These are phyloP conservation scores for Phytophthora macrochlamydospora DNA, from an alignment of 352 stramenopile genomes.

Conservation along the genomic window DNA sequence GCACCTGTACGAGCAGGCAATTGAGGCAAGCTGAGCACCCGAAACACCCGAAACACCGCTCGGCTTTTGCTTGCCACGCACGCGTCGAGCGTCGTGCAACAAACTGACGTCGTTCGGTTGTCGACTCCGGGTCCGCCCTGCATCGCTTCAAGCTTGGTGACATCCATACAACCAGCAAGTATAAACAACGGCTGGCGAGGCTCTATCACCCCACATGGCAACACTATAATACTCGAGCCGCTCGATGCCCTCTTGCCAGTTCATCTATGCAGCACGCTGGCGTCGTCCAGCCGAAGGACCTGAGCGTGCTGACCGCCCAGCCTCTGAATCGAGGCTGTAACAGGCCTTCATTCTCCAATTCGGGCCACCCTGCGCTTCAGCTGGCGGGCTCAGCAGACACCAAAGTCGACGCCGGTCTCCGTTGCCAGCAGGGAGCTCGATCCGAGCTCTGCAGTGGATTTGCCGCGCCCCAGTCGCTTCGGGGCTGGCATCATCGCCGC, in stretches of 20 bases:
- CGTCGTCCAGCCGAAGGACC: neutral
- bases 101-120: constrained; percentile 26
- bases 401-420: neutral
- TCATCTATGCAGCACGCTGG: neutral
- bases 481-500: constrained; percentile 10
- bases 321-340: neutral
- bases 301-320: neutral
- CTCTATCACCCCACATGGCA: constrained; percentile 36
- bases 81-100: constrained; percentile 21
- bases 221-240: neutral
- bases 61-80: constrained; percentile 11
- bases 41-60: neutral
- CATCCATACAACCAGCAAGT: constrained; percentile 14
- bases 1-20: constrained; percentile 15
- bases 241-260: neutral
- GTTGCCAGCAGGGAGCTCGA: neutral
- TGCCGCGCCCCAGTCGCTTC: neutral
- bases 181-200: constrained; percentile 9
- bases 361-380: neutral
- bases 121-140: constrained; percentile 8
- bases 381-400: no score
- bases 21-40: constrained; percentile 20
- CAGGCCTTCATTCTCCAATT: neutral
- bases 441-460: neutral
- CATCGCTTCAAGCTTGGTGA: constrained; percentile 5